Percentiles rank a stretch among this genome's conserved stretches.
These are phyloP conservation scores for Aurinia saxatilis DNA, from an alignment of 345 rosid genomes.

Conservation along the genomic window DNA sequence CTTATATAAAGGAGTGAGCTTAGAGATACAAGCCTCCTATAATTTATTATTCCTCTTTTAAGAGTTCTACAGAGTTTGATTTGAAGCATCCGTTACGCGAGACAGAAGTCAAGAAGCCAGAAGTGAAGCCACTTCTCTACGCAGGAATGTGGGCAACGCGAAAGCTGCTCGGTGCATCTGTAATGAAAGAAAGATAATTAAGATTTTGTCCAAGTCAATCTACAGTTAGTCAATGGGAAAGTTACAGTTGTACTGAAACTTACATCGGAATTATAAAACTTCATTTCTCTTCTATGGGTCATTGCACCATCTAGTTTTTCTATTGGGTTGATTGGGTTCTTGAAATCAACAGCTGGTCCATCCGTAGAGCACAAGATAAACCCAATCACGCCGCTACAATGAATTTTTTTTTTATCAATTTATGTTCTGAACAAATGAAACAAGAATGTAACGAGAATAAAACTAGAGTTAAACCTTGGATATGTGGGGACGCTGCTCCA, in stretches of 20 bases:
- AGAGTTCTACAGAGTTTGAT: slow-evolving; percentile 7
- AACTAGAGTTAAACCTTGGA: slow-evolving; percentile 57
- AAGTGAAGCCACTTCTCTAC: slow-evolving; percentile 64
- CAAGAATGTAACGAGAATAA: neutral
- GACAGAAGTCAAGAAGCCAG: slow-evolving; percentile 13
- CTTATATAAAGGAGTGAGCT: slow-evolving; percentile 1
- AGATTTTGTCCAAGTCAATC: neutral
- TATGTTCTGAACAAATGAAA: neutral
- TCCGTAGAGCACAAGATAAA: slow-evolving; percentile 74
- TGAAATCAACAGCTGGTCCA: slow-evolving; percentile 74
- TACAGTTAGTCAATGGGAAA: neutral
- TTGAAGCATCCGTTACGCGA: neutral
- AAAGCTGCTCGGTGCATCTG: slow-evolving; percentile 91
- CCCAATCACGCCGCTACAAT: slow-evolving; percentile 84
- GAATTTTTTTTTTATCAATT: neutral
- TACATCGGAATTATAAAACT: slow-evolving; percentile 86
- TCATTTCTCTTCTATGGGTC: slow-evolving; percentile 55
- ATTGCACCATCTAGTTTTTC: slow-evolving; percentile 73
- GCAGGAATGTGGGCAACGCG: slow-evolving; percentile 74
- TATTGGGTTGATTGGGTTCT: slow-evolving; percentile 80
- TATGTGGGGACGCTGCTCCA: slow-evolving; percentile 97
- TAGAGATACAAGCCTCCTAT: slow-evolving; percentile 17
- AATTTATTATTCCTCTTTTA: slow-evolving; percentile 1
- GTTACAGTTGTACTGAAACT: neutral
- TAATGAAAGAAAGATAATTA: slow-evolving; percentile 10